A percentile compares a stretch with the other conserved stretches of the same genome.
These are phyloP conservation scores for Coemansia javaensis DNA, from an alignment of 192 early-diverging fungal species.

Conservation along the genomic window DNA sequence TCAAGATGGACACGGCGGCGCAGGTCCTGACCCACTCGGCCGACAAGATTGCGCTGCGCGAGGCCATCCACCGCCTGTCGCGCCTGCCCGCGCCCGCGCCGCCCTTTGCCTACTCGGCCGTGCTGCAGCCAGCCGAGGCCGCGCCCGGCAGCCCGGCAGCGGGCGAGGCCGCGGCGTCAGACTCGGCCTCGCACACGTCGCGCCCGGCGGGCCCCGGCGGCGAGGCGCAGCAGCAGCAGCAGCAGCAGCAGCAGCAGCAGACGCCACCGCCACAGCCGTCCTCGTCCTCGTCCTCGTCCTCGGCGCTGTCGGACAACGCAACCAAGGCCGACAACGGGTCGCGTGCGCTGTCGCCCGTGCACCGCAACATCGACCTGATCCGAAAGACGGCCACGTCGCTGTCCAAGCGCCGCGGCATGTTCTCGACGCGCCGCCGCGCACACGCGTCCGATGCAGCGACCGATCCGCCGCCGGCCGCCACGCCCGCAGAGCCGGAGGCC, in stretches of 20 bases:
- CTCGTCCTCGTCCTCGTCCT: constrained; percentile 5
- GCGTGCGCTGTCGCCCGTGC: neutral
- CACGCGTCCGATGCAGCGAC: neutral
- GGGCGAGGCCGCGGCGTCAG: too few species aligned
- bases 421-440: constrained; percentile 5
- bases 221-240: too few species aligned
- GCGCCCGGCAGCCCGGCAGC: constrained; percentile 1
- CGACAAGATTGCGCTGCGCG: constrained; percentile 32
- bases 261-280: too few species aligned
- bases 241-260: too few species aligned
- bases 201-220: too few species aligned
- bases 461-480: neutral
- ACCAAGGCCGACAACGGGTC: constrained; percentile 22
- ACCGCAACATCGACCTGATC: constrained; percentile 34
- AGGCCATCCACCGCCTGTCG: constrained; percentile 36
- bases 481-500: neutral
- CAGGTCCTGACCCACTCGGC: constrained; percentile 45
- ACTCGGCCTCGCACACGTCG: too few species aligned
- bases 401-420: constrained; percentile 29
- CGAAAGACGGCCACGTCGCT: constrained; percentile 40
- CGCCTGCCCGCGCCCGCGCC: constrained; percentile 10
- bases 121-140: neutral
- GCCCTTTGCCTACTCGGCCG: constrained; percentile 15
- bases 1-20: constrained; percentile 47
- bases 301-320: constrained; percentile 11